Conservation (phyloP, 805 yeast genomes). For the Kazachstania psychrophila region DNA sequence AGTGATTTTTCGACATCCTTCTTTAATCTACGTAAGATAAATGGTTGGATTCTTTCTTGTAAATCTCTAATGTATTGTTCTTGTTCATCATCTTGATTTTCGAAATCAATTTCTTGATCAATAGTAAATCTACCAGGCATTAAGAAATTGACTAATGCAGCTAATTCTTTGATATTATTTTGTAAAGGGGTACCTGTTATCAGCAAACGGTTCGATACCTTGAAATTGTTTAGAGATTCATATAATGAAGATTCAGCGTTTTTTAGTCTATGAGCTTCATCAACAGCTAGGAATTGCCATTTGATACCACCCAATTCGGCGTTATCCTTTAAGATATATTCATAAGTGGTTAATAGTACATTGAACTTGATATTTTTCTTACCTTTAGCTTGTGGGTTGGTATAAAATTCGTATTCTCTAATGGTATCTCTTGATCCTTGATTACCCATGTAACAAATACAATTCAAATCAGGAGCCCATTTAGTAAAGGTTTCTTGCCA, state of each 20-base stretch:
- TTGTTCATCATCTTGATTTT: slow-evolving; percentile 75
- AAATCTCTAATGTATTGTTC: slow-evolving; percentile 81
- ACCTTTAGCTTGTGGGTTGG: slow-evolving; percentile 37
- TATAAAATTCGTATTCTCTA: slow-evolving; percentile 77
- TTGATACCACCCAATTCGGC: slow-evolving; percentile 67
- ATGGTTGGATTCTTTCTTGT: slow-evolving; percentile 81
- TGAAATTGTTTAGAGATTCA: slow-evolving; percentile 76
- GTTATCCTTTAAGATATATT: slow-evolving; percentile 86
- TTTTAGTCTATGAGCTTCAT: slow-evolving; percentile 94
- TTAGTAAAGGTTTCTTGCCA: slow-evolving; percentile 98
- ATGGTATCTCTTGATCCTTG: slow-evolving; percentile 74
- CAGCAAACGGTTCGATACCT: slow-evolving; percentile 71
- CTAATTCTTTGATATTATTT: slow-evolving; percentile 88
- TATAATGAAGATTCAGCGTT: slow-evolving; percentile 90
- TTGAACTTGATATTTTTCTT: slow-evolving; percentile 76
- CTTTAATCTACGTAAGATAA: slow-evolving; percentile 83
- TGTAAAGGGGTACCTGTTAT: slow-evolving; percentile 98
- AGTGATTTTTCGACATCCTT: slow-evolving; percentile 96
- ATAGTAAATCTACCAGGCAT: slow-evolving; percentile 91
- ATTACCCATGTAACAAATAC: slow-evolving; percentile 88
- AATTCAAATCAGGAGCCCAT: slow-evolving; percentile 96
- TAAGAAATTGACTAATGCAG: slow-evolving; percentile 86
- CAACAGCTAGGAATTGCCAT: slow-evolving; percentile 97
- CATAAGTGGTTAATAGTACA: slow-evolving; percentile 88
- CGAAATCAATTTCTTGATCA: slow-evolving; percentile 93